Evolutionary conservation across 2,329 filamentous ascomycete species (phyloP), one percentile per base, ranked within the genome.

Genomic region (Scytalidium lignicola): DNA sequence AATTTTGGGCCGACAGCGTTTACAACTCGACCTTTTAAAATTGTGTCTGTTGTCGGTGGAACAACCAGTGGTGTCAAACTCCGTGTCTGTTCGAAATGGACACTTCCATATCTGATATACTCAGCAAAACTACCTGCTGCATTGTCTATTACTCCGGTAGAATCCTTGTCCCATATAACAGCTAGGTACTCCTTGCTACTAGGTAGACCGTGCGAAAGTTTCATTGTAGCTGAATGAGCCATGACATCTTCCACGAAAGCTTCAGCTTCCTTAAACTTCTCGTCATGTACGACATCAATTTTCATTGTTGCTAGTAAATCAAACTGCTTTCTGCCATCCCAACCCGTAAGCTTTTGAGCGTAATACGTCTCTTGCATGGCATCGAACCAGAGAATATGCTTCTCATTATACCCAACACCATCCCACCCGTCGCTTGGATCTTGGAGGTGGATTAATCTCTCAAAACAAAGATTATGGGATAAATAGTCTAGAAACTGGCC

Each of bases 401-500:
- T 62, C 7, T 57, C 54, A 48, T 56, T 65, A 50, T 67, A 70
- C 29, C 65, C 62, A 12, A 58, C 56, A 0, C 67, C 67, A 22
- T 65, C 63, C 42, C 65, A 67, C 2, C 63, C 67, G 20, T 67
- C 63, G 6, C 50, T 47, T 1, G 63, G 60, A 23, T 69, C 67
- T 17, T 64, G 52, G 18, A 70, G 60, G 51, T 62, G 62, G 20
- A 66, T 62, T n/a, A 66, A 50, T n/a, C 65, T 55, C 49, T 62
- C 59, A 32, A 62, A 63, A 47, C 57, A 59, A 48, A 60, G 56
- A 40, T 59, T 60, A 12, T 66, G 63, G 1, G 61, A 57, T 2
- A 66, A 46, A 45, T 68, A 69, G 47, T 67, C 65, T 37, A 52
- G 58, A 10, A 26, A 26, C 10, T 26, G 23, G 23, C 23, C 23